Conservation (phyloP, 768 basidiomycete genomes). For the Lactarius hengduanensis region DNA sequence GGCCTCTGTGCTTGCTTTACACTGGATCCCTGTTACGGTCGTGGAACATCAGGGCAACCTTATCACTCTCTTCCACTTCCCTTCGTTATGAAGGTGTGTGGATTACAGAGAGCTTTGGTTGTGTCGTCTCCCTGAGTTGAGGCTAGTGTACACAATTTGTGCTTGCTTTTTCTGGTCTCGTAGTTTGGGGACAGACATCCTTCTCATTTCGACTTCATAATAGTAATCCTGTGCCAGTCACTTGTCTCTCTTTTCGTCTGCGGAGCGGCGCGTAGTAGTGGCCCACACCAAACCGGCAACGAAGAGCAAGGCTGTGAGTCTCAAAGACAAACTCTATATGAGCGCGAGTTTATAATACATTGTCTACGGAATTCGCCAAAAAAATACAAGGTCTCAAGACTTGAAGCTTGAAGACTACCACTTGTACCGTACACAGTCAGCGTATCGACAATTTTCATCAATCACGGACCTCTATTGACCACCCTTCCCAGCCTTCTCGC, state of each 20-base stretch:
- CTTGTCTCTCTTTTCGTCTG: not conserved
- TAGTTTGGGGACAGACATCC: constrained; percentile 69
- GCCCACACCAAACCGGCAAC: too few relatives aligned
- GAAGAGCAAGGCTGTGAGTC: too few relatives aligned
- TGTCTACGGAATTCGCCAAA: not conserved
- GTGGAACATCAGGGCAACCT: constrained; percentile 55
- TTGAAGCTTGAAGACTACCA: not conserved
- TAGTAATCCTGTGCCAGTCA: not conserved
- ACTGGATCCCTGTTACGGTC: constrained; percentile 69
- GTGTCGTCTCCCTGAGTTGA: constrained; percentile 64
- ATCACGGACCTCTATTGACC: constrained; percentile 31
- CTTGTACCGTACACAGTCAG: not conserved
- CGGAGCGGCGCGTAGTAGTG: too few relatives aligned
- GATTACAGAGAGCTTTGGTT: constrained; percentile 44
- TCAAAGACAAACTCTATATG: too few relatives aligned
- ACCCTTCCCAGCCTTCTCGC: constrained; percentile 48
- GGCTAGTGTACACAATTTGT: constrained; percentile 34
- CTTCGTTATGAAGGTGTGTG: constrained; percentile 58
- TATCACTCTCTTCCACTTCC: constrained; percentile 43
- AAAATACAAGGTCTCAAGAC: not conserved
- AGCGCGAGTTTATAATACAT: not conserved
- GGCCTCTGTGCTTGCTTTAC: constrained; percentile 47
- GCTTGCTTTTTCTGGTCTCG: constrained; percentile 42
- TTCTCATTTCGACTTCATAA: constrained; percentile 16
- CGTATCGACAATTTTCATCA: not conserved